These are phyloP conservation scores for Boletellus ananiceps DNA, from an alignment of 768 basidiomycete genomes.

Conservation along the genomic window DNA sequence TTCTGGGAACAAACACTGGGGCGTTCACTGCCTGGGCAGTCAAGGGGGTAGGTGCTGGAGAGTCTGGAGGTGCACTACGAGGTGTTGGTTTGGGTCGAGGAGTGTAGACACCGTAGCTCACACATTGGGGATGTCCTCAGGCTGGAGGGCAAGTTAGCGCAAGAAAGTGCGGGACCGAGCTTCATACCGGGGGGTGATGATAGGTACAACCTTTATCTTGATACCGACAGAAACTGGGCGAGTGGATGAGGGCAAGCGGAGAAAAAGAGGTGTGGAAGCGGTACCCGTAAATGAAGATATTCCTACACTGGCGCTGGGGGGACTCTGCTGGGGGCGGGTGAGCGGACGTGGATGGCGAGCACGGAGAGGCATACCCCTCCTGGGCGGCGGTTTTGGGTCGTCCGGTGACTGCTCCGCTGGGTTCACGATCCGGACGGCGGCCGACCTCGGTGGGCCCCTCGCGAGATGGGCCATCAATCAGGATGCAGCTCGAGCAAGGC, in stretches of 20 bases:
- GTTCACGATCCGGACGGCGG: constrained; percentile 69
- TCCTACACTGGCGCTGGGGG: constrained; percentile 79
- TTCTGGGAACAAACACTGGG: constrained; percentile 80
- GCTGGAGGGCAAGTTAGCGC: constrained; percentile 19
- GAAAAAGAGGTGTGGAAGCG: not conserved
- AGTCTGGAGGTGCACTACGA: constrained; percentile 39
- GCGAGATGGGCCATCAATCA: constrained; percentile 64
- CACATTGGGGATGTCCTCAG: constrained; percentile 21
- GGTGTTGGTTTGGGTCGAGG: constrained; percentile 5
- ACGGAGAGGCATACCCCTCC: constrained; percentile 48
- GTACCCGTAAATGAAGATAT: constrained; percentile 89
- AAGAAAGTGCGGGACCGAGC: not conserved
- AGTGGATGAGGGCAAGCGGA: not conserved
- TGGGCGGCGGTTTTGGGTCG: constrained; percentile 40
- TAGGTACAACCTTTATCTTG: constrained; percentile 85
- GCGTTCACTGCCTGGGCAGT: constrained; percentile 74
- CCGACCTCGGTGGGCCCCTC: constrained; percentile 45
- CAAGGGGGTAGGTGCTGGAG: constrained; percentile 39
- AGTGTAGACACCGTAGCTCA: constrained; percentile 13
- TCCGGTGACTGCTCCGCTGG: constrained; percentile 41
- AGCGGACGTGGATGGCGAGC: not conserved
- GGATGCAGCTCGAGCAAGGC: not conserved
- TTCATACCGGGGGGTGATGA: constrained; percentile 66
- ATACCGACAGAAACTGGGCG: constrained; percentile 69
- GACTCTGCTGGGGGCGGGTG: constrained; percentile 43